A percentile compares a stretch with the other conserved stretches of the same genome.
phyloP scores from a whole-genome alignment of 768 basidiomycete genomes.

The Pleurotus pulmonarius region DNA sequence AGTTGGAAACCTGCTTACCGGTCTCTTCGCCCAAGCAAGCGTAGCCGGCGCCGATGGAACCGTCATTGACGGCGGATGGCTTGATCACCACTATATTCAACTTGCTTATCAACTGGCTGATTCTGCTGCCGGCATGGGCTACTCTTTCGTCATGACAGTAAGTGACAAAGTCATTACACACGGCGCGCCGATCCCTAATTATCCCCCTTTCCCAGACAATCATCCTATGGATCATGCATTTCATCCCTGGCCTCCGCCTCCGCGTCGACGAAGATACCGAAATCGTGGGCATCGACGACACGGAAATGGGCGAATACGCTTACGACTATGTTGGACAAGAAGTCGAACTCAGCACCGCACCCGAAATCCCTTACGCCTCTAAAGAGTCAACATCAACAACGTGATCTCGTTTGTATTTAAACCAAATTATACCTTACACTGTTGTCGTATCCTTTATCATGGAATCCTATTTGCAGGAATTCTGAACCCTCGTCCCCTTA shows the following conservation, averaged over 20 bases:
- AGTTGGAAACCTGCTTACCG: conserved; percentile 82
- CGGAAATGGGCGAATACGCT: conserved; percentile 86
- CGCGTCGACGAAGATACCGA: conserved; percentile 66
- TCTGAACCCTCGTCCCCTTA: too few relatives aligned
- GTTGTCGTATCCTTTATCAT: too few relatives aligned
- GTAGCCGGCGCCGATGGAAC: conserved; percentile 82
- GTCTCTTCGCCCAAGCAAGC: conserved; percentile 78
- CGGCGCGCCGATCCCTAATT: background rate
- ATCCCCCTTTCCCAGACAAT: conserved; percentile 40
- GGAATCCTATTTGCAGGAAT: too few relatives aligned
- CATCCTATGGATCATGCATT: conserved; percentile 88
- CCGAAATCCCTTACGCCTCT: background rate
- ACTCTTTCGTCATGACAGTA: conserved; percentile 70
- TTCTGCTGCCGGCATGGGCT: conserved; percentile 58
- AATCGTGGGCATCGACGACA: conserved; percentile 84
- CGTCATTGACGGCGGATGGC: conserved; percentile 76
- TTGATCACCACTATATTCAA: conserved; percentile 78
- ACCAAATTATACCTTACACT: too few relatives aligned
- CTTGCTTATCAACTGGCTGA: conserved; percentile 85
- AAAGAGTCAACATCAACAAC: background rate
- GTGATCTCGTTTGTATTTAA: background rate
- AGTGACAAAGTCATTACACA: background rate
- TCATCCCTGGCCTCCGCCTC: conserved; percentile 74
- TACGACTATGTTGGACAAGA: conserved; percentile 86
- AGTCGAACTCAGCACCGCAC: conserved; percentile 27